Conservation (phyloP, 495 filamentous ascomycete species). For the Lasiosphaeris hirsuta region DNA sequence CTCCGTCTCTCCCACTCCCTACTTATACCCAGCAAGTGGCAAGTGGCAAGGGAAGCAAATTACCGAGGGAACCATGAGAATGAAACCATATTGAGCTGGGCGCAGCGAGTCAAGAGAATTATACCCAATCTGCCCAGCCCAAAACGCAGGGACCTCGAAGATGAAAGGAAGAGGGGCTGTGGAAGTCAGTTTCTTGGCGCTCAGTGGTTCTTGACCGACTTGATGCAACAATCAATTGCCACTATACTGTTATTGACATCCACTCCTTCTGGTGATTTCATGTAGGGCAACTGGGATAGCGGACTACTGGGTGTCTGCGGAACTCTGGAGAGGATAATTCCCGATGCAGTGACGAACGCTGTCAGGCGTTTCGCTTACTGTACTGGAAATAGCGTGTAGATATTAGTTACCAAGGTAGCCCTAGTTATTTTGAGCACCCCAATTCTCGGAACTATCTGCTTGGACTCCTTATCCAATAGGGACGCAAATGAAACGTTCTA, state of each 20-base stretch:
- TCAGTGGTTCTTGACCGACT: not conserved
- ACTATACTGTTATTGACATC: not conserved
- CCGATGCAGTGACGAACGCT: not conserved
- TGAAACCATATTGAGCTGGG: not conserved
- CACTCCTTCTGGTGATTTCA: not conserved
- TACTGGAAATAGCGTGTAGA: not conserved
- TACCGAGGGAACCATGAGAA: not conserved
- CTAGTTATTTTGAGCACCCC: not conserved
- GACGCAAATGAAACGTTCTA: constrained; percentile 2
- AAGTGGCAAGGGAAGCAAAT: not conserved
- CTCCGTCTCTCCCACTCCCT: not conserved
- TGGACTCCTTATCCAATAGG: constrained; percentile 1
- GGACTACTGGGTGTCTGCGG: not conserved
- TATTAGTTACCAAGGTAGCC: not conserved
- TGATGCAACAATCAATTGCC: not conserved
- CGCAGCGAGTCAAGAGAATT: not conserved
- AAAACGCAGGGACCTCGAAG: constrained; percentile 1
- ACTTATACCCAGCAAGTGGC: not conserved
- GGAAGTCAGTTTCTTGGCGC: constrained; percentile 1
- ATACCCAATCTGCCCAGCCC: not conserved
- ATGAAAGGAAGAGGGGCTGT: not conserved
- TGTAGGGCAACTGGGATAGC: not conserved
- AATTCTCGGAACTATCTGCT: not conserved
- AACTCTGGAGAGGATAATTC: constrained; percentile 2
- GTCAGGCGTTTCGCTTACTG: constrained; percentile 2